A percentile compares a stretch with the other conserved stretches of the same genome.
Evolutionary conservation across 495 filamentous ascomycete genomes (phyloP).

Genomic region (Aspergillus steynii): DNA sequence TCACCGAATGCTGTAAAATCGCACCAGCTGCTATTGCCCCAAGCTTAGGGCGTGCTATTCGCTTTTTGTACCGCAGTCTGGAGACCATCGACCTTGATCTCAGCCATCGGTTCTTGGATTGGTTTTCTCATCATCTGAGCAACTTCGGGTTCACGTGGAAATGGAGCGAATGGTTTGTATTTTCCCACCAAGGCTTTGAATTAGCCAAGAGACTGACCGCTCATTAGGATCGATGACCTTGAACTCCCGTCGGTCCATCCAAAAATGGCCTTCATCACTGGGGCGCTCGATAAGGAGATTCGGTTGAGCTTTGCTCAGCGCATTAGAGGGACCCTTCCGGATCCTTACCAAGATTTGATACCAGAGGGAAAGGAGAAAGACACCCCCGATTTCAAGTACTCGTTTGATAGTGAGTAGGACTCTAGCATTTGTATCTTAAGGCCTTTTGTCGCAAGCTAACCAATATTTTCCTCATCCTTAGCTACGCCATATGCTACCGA

Average conservation of each 20-base stretch:
- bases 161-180: constrained; percentile 87
- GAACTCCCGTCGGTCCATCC: constrained; percentile 74
- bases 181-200: background rate
- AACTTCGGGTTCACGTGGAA: constrained; percentile 99
- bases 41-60: constrained; percentile 88
- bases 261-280: constrained; percentile 87
- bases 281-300: constrained; percentile 94
- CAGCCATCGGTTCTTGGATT: constrained; percentile 85
- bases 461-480: constrained; percentile 33
- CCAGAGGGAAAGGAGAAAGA: constrained; percentile 88
- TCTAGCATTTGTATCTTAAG: constrained; percentile 3
- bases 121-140: constrained; percentile 96
- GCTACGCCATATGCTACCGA: constrained; percentile 78
- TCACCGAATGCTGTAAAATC: constrained; percentile 94
- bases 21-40: constrained; percentile 95
- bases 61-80: constrained; percentile 79
- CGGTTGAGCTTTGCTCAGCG: constrained; percentile 93
- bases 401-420: constrained; percentile 63
- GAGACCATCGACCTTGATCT: constrained; percentile 86
- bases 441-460: constrained; percentile 1
- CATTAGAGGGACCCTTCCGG: constrained; percentile 89
- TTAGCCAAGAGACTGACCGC: constrained; percentile 11
- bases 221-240: constrained; percentile 73
- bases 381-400: constrained; percentile 90
- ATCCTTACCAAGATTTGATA: constrained; percentile 80